Base-by-base conservation (phyloP, 1,284 basidiomycete species). In the Heterobasidion parviporum region DNA sequence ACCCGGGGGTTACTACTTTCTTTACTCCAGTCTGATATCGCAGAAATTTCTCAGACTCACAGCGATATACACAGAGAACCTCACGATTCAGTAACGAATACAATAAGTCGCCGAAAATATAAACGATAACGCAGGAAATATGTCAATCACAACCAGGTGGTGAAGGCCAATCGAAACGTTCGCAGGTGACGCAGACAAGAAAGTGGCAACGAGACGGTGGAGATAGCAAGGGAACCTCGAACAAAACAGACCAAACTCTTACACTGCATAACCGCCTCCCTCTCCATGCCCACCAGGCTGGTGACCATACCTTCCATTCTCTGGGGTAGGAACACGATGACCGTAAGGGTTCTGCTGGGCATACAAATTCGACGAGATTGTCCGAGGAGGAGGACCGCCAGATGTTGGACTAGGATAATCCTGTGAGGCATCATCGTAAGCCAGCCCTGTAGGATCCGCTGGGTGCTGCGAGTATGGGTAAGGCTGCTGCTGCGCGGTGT, bases 361-460 rank as follows among this genome's bases (percentile, higher is more conserved):
- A 15, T 53, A 26, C 52, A 26, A 20, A 18, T 15, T 26, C 18
- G 41, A 41, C 16, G n/a, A 15, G 26, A 53, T 38, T 46, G 20
- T 32, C 12, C 51, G 50, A 15, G 46, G 54, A 9, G 50, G 51
- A 38, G 57, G 54, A 8, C 50, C 57, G 3, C 34, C 50, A 6
- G 54, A 53, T 8, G 48, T 50, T 26, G 57, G 56, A 46, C 54
- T 53, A 32, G 55, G 54, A 48, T 59, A 51, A 50, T 55, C 34
- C 12, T 55, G 44, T 34, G 15, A 12, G 20, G 50, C n/a, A 35
- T 55, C 52, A 2, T 53, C 60, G 33, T 61, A 61, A n/a, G 50
- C 50, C 14, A 57, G 50, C 15, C 58, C 54, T 9, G 15, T 45
- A 15, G 44, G 43, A 41, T 58, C 49, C 32, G 54, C 20, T 5